A percentile compares a stretch with the other conserved stretches of the same genome.
Evolutionary conservation across 1,284 basidiomycete species (phyloP).

Genomic region (Pseudomicrostroma phylloplanum): DNA sequence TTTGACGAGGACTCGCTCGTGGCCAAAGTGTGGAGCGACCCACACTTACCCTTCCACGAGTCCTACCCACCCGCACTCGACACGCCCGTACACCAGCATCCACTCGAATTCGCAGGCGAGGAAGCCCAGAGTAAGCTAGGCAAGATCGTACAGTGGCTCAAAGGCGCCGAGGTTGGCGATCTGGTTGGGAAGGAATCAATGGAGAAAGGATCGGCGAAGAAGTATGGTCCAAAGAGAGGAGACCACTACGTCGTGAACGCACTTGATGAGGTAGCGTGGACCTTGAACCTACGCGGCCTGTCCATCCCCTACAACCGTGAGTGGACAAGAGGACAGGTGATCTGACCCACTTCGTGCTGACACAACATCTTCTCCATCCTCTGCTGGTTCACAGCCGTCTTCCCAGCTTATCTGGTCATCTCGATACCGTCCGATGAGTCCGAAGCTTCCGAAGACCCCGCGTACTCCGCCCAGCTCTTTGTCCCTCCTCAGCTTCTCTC

Average conservation of each 20-base stretch:
- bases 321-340: too few relatives aligned
- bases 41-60: conserved; percentile 22
- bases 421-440: not conserved
- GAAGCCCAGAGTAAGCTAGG: conserved; percentile 44
- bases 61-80: conserved; percentile 65
- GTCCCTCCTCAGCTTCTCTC: conserved; percentile 26
- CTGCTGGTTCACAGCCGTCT: conserved; percentile 23
- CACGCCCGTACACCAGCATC: conserved; percentile 68
- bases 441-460: not conserved
- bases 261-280: conserved; percentile 45
- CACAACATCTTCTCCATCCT: too few relatives aligned
- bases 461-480: conserved; percentile 26
- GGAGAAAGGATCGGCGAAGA: not conserved
- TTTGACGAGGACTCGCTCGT: conserved; percentile 65
- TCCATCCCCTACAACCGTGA: conserved; percentile 36
- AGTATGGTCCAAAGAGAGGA: not conserved
- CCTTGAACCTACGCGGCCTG: conserved; percentile 42
- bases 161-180: not conserved
- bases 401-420: conserved; percentile 40
- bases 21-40: conserved; percentile 66
- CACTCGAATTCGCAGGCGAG: conserved; percentile 66
- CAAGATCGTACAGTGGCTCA: conserved; percentile 18
- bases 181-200: not conserved
- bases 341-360: too few relatives aligned
- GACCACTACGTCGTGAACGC: conserved; percentile 31